A percentile compares a stretch with the other conserved stretches of the same genome.
These are phyloP conservation scores for Erodium maritimum DNA, from an alignment of 345 rosid species.

Conservation along the genomic window DNA sequence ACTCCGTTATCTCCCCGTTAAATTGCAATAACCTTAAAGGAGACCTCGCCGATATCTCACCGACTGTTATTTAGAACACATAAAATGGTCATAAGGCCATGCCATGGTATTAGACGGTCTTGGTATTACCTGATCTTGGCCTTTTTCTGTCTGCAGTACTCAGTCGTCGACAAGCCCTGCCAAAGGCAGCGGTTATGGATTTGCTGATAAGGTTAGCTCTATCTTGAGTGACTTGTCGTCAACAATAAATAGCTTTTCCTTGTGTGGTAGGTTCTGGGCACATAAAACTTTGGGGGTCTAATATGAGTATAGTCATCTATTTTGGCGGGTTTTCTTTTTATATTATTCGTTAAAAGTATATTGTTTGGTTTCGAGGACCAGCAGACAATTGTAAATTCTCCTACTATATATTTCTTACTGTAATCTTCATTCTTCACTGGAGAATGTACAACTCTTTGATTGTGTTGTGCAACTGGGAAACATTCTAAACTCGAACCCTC, in stretches of 20 bases:
- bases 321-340: neutral
- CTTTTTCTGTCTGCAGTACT: conserved; percentile 27
- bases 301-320: no score
- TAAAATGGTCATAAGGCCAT: neutral
- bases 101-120: no score
- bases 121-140: no score
- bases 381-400: neutral
- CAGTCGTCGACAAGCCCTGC: conserved; percentile 49
- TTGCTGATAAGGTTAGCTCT: conserved; percentile 86
- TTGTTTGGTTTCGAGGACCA: neutral
- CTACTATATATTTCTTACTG: neutral
- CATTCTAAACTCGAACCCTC: neutral
- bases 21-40: no score
- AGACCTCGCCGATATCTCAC: no score
- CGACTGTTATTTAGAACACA: neutral
- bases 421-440: neutral
- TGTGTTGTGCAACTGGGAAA: neutral
- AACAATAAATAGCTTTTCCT: neutral
- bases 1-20: no score
- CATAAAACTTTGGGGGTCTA: neutral
- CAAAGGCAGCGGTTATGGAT: conserved; percentile 86
- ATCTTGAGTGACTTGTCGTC: neutral
- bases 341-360: neutral
- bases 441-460: neutral
- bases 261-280: neutral